Evolutionary conservation across 2,329 filamentous ascomycete genomes (phyloP).

Genomic region (Pseudophaeomoniella oleicola): DNA sequence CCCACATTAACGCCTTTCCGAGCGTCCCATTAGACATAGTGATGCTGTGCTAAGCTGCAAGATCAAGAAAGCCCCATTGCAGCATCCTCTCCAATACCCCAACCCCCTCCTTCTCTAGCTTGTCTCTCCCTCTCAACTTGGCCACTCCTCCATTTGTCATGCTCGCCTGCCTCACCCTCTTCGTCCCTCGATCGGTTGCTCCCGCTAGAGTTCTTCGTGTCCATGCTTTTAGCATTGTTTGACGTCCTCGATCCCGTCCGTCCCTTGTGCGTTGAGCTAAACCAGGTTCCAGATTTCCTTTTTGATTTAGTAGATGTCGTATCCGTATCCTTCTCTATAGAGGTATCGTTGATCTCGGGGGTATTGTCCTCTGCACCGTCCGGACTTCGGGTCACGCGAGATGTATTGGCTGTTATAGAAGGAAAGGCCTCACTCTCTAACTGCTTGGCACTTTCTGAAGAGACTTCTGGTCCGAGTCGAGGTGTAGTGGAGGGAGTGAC

Average conservation of each 20-base stretch:
- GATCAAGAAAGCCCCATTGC: slow-evolving; percentile 64
- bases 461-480: slow-evolving; percentile 10
- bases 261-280: slow-evolving; percentile 16
- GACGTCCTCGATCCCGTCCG: slow-evolving; percentile 22
- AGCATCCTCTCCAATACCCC: slow-evolving; percentile 73
- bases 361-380: not conserved
- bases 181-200: not conserved
- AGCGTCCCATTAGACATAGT: too few species aligned
- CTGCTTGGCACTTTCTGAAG: slow-evolving; percentile 9
- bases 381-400: not conserved
- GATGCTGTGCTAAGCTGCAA: too few species aligned
- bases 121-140: slow-evolving; percentile 35
- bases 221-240: slow-evolving; percentile 9
- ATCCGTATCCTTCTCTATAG: slow-evolving; percentile 1
- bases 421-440: slow-evolving; percentile 15
- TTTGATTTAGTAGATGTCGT: slow-evolving; percentile 1
- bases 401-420: slow-evolving; percentile 4
- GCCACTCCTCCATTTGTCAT: slow-evolving; percentile 33
- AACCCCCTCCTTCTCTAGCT: slow-evolving; percentile 41
- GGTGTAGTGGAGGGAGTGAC: slow-evolving; percentile 27
- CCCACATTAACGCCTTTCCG: too few species aligned
- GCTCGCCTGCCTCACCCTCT: slow-evolving; percentile 15
- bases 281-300: not conserved
- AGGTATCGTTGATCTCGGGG: not conserved
- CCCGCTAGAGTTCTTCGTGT: slow-evolving; percentile 7